Evolutionary conservation across 169 alveolate genomes (phyloP), one percentile per base, ranked within the genome.

Genomic region (Babesia gibsoni): DNA sequence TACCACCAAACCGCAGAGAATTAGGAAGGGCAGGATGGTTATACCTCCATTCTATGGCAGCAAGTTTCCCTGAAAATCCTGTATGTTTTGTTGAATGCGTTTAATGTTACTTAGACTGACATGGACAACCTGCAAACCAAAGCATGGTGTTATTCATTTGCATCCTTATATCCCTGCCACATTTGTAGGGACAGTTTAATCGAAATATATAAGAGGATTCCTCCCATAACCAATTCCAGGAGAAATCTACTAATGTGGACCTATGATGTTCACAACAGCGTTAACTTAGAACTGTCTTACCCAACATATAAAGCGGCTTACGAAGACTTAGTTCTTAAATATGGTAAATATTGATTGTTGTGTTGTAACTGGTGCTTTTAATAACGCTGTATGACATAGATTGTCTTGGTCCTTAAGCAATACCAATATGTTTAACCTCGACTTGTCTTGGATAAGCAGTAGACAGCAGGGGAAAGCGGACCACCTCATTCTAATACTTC

Each of bases 11-110:
- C 35, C 75, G 96, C 37, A 78, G 35, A 29, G 92, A 91, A 50
- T 75, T 91, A 45, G 95, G 95, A 16, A 50, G 93, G 20, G 93
- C 94, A 39, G 84, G 92, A 0, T 91, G 95, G 95, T 50, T 84
- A 54, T 64, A 82, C 45, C 61, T 91, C 66, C 95, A 91, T 37
- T 64, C 94, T n/a, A 67, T 85, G 43, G 88, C 94, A 0, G 91
- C 94, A 1, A 63, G 83, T n/a, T 91, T 80, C 49, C 94, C 95
- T 0, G 72, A 72, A 22, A 22, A 65, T 2, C 94, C 95, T 37
- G 92, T 90, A 50, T 61, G 87, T 25, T 25, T 5, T 36, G 3
- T 22, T 29, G 7, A 3, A n/a, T 7, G 7, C 43, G 18, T 2
- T 3, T 23, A 57, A 3, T n/a, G 20, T 25, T 10, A 23, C 72